These are phyloP conservation scores for Petunia axillaris DNA, from an alignment of 257 asterid genomes.

Conservation along the genomic window DNA sequence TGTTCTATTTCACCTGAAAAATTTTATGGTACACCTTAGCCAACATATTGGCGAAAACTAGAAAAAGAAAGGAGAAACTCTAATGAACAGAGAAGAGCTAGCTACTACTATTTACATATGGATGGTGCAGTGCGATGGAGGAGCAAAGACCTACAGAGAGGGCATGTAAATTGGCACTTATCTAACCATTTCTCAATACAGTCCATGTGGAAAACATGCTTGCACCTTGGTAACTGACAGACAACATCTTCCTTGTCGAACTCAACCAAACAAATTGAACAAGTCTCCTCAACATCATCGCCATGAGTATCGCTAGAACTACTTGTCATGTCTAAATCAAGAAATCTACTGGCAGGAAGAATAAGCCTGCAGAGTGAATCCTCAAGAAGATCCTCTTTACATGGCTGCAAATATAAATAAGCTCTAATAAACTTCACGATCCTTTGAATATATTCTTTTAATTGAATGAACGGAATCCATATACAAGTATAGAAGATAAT, in stretches of 20 bases:
- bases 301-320: no score
- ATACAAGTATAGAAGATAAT: slow-evolving; percentile 36
- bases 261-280: slow-evolving; percentile 65
- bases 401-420: background rate
- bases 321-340: slow-evolving; percentile 17
- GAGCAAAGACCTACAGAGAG: slow-evolving; percentile 61
- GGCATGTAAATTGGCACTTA: slow-evolving; percentile 63
- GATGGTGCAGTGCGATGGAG: slow-evolving; percentile 32
- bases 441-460: background rate
- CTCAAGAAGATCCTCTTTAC: background rate
- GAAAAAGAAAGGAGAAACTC: background rate
- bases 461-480: slow-evolving; percentile 30
- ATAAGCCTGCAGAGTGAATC: background rate
- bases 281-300: slow-evolving; percentile 33
- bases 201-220: slow-evolving; percentile 59
- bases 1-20: background rate
- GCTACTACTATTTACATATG: slow-evolving; percentile 34
- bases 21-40: no score
- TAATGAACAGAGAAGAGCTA: background rate
- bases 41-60: no score
- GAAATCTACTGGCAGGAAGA: slow-evolving; percentile 22
- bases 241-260: slow-evolving; percentile 52
- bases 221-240: slow-evolving; percentile 53
- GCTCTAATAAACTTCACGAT: background rate
- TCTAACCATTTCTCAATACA: slow-evolving; percentile 66